Conservation (phyloP, 108 stramenopile species). For the Stephanodiscus triporus region DNA sequence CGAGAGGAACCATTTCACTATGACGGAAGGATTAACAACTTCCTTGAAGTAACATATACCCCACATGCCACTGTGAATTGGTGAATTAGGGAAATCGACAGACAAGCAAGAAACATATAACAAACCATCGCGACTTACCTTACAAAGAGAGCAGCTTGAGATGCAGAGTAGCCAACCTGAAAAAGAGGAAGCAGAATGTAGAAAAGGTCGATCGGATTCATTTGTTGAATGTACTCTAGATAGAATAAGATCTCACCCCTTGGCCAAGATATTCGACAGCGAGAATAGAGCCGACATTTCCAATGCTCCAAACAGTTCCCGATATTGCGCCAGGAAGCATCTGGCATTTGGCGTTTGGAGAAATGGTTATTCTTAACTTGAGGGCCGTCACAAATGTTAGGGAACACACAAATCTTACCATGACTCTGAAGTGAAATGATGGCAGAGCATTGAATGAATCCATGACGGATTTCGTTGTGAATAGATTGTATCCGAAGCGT, state of each 20-base stretch:
- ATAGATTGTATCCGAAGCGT: conserved; percentile 46
- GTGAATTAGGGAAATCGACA: not conserved
- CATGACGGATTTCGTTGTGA: conserved; percentile 12
- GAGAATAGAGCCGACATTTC: conserved; percentile 77
- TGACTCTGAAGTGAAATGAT: conserved; percentile 54
- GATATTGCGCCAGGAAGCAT: conserved; percentile 57
- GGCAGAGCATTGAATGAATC: conserved; percentile 49
- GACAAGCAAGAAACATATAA: not conserved
- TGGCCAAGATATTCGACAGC: conserved; percentile 78
- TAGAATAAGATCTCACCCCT: conserved; percentile 37
- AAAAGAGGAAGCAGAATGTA: not conserved
- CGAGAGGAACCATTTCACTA: conserved; percentile 72
- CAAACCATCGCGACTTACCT: conserved; percentile 4
- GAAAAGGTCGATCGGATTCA: not conserved
- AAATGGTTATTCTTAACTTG: too few species aligned
- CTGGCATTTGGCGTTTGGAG: too few species aligned
- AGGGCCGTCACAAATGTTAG: too few species aligned
- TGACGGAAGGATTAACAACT: conserved; percentile 51
- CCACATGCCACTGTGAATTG: conserved; percentile 66
- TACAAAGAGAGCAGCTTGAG: conserved; percentile 40
- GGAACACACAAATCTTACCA: conserved; percentile 15
- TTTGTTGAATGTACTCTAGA: not conserved
- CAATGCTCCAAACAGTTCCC: conserved; percentile 62
- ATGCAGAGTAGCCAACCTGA: conserved; percentile 68
- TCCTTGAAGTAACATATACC: conserved; percentile 83